phyloP scores from a whole-genome alignment of 164 flowering plant genomes.

The Dillenia turbinata region DNA sequence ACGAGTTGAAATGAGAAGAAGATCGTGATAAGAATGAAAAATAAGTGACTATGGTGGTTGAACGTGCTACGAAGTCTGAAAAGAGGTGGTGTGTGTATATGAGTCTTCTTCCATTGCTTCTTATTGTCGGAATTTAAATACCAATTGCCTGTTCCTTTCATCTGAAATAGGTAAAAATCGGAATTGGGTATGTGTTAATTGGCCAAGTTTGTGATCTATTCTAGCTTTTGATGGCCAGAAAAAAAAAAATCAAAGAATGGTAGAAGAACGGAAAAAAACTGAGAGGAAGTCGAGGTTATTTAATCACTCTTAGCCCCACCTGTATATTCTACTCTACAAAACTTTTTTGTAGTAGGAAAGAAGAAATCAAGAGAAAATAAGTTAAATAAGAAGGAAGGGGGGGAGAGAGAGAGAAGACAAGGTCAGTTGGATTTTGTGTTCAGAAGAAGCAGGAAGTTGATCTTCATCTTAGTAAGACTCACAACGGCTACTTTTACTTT shows the following conservation, averaged over 20 bases:
- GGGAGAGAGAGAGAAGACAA: background rate
- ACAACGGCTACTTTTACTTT: conserved; percentile 33
- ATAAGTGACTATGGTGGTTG: background rate
- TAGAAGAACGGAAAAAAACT: background rate
- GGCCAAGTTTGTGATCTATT: background rate
- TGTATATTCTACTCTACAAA: background rate
- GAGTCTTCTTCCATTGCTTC: conserved; percentile 14
- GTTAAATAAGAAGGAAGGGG: conserved; percentile 12
- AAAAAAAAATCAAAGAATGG: background rate
- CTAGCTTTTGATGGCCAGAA: conserved; percentile 12
- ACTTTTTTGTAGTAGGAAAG: background rate
- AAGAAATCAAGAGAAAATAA: conserved; percentile 11
- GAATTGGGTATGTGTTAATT: conserved; percentile 7
- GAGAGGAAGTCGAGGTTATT: background rate
- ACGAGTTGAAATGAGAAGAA: conserved; percentile 15
- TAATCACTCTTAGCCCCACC: background rate
- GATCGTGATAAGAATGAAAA: conserved; percentile 25
- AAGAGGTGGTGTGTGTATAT: conserved; percentile 1
- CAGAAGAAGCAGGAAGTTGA: background rate
- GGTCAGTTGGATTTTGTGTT: background rate
- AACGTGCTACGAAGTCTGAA: conserved; percentile 1
- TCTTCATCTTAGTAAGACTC: no score
- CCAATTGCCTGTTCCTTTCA: conserved; percentile 1
- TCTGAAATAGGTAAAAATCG: background rate
- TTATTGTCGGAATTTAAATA: conserved; percentile 1